Conservation (phyloP, 2,329 filamentous ascomycete species). For the Aspergillus sp. region DNA sequence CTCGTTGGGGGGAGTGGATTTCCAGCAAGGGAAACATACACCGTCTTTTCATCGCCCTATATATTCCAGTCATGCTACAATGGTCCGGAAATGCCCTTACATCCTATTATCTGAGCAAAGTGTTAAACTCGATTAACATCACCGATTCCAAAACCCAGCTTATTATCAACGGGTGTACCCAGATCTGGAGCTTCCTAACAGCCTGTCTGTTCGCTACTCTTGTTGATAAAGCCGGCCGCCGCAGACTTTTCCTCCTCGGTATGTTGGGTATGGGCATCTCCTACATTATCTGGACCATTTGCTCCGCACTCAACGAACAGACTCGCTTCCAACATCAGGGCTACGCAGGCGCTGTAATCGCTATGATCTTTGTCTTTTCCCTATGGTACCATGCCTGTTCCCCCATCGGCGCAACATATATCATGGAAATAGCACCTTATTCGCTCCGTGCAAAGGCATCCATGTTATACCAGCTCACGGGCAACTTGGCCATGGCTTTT, state of each 20-base stretch:
- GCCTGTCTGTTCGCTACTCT: conserved; percentile 56
- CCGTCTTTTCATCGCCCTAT: conserved; percentile 16
- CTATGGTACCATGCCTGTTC: too few relatives aligned
- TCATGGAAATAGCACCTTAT: too few relatives aligned
- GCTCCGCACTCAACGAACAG: too few relatives aligned
- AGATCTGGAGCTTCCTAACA: conserved; percentile 56
- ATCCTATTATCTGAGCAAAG: conserved; percentile 57
- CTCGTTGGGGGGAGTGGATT: conserved; percentile 10
- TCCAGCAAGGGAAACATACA: conserved; percentile 12
- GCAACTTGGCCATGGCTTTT: too few relatives aligned
- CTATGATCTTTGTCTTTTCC: too few relatives aligned
- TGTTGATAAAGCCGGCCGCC: conserved; percentile 45
- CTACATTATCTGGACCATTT: too few relatives aligned
- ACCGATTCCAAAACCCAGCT: conserved; percentile 48
- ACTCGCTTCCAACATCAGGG: too few relatives aligned
- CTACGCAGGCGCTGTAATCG: too few relatives aligned
- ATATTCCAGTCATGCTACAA: conserved; percentile 17
- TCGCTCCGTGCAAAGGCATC: too few relatives aligned
- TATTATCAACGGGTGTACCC: conserved; percentile 57
- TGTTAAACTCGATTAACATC: conserved; percentile 55
- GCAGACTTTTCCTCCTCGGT: conserved; percentile 43
- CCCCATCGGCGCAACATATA: too few relatives aligned
- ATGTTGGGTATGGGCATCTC: conserved; percentile 15
- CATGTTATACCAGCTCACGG: too few relatives aligned
- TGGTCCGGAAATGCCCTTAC: conserved; percentile 32